These are phyloP conservation scores for Hebeloma cylindrosporum DNA, from an alignment of 768 basidiomycete genomes.

Conservation along the genomic window DNA sequence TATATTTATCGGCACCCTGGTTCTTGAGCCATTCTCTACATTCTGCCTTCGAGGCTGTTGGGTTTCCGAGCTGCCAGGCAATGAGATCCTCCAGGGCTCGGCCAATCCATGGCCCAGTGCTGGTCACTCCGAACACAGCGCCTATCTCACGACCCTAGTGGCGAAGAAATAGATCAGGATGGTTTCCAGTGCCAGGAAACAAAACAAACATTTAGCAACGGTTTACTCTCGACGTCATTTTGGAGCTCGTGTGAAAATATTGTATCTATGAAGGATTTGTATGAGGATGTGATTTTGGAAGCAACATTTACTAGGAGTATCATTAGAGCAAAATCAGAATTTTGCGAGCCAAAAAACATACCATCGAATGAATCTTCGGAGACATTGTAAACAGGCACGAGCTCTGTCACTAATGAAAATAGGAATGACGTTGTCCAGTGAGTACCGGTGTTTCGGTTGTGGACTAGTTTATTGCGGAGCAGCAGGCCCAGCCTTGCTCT, in stretches of 20 bases:
- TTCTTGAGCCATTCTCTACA: conserved; percentile 69
- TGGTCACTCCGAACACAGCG: conserved; percentile 47
- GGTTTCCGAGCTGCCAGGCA: conserved; percentile 86
- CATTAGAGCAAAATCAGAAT: conserved; percentile 1
- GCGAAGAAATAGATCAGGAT: conserved; percentile 2
- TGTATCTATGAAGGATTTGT: conserved; percentile 62
- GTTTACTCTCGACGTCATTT: conserved; percentile 61
- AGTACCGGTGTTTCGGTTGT: conserved; percentile 58
- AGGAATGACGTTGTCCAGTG: conserved; percentile 73
- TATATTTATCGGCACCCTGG: conserved; percentile 48
- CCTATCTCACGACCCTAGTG: conserved; percentile 72
- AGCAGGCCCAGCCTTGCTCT: conserved; percentile 52
- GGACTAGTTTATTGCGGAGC: conserved; percentile 65
- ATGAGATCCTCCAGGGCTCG: conserved; percentile 63
- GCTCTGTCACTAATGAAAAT: conserved; percentile 74
- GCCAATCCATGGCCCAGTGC: conserved; percentile 72
- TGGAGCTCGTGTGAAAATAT: conserved; percentile 65
- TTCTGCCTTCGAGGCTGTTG: conserved; percentile 60
- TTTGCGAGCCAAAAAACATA: conserved; percentile 27
- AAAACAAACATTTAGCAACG: conserved; percentile 73
- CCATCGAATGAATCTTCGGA: conserved; percentile 42
- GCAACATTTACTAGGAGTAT: conserved; percentile 43
- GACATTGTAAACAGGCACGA: conserved; percentile 53
- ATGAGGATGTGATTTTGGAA: conserved; percentile 50
- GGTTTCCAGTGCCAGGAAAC: neutral